Conservation (phyloP, 768 basidiomycete genomes). For the Tylopilus cervinicoccineus region DNA sequence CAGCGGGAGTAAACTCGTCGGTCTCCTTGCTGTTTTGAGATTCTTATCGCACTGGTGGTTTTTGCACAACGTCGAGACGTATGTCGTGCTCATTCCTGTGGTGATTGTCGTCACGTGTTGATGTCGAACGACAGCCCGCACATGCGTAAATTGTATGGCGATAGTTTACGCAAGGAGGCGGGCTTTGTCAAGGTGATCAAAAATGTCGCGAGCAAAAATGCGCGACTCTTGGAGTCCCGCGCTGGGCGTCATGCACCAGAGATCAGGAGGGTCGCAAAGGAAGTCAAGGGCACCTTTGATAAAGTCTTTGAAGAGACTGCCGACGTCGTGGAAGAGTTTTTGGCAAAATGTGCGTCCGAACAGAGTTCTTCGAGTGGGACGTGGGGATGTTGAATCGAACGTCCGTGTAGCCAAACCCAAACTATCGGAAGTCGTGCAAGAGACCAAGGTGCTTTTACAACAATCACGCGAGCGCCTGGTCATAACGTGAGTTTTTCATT, state of each 20-base stretch:
- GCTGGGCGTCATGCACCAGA: constrained; percentile 83
- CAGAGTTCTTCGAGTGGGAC: neutral
- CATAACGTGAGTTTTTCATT: constrained; percentile 66
- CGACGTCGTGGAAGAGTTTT: constrained; percentile 89
- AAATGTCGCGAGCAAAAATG: constrained; percentile 83
- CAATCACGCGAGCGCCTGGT: constrained; percentile 89
- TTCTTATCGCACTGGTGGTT: constrained; percentile 97
- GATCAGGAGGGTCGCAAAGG: constrained; percentile 77
- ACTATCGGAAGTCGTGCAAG: constrained; percentile 87
- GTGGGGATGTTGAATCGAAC: constrained; percentile 6
- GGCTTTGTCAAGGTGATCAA: constrained; percentile 99
- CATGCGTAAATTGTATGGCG: constrained; percentile 94
- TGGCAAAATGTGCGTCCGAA: constrained; percentile 72
- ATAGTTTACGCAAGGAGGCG: constrained; percentile 90
- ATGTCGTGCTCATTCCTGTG: constrained; percentile 20
- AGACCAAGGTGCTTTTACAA: constrained; percentile 86
- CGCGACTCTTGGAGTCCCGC: constrained; percentile 65
- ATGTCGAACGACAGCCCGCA: constrained; percentile 68
- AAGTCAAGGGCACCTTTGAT: constrained; percentile 92
- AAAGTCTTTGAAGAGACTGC: constrained; percentile 95
- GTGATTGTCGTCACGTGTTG: neutral
- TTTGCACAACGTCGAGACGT: constrained; percentile 89
- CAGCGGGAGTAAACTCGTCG: constrained; percentile 89
- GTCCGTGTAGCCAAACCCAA: constrained; percentile 67
- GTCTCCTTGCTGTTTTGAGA: constrained; percentile 76